Conservation (phyloP, 805 yeast species). For the Torulaspora indica region DNA sequence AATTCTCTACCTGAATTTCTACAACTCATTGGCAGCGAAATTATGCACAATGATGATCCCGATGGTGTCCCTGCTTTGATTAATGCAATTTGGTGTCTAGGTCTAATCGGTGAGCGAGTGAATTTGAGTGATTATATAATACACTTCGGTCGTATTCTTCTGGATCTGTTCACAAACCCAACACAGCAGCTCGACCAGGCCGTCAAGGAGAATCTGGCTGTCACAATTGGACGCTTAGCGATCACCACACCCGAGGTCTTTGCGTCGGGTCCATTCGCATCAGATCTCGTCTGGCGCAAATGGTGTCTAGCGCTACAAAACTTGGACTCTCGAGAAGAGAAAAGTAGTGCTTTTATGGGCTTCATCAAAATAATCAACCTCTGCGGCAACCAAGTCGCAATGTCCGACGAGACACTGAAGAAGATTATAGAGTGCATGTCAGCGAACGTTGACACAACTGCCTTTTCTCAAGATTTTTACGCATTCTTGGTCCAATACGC, state of each 20-base stretch:
- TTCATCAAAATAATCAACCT: slow-evolving; percentile 60
- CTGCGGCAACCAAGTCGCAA: slow-evolving; percentile 17
- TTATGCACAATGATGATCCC: slow-evolving; percentile 41
- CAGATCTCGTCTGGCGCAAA: slow-evolving; percentile 42
- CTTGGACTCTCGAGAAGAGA: slow-evolving; percentile 77
- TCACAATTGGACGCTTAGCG: slow-evolving; percentile 85
- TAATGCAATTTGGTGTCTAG: slow-evolving; percentile 91
- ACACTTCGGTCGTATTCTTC: slow-evolving; percentile 28
- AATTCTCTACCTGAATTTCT: slow-evolving; percentile 43
- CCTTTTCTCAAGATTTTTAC: slow-evolving; percentile 31
- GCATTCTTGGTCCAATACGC: slow-evolving; percentile 27
- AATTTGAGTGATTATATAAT: slow-evolving; percentile 31
- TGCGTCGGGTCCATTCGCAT: slow-evolving; percentile 42
- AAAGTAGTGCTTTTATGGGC: slow-evolving; percentile 81
- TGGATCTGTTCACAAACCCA: slow-evolving; percentile 30
- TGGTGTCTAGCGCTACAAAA: slow-evolving; percentile 72
- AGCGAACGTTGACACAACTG: slow-evolving; percentile 28
- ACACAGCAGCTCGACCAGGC: slow-evolving; percentile 35
- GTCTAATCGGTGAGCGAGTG: slow-evolving; percentile 69
- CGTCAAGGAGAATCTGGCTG: slow-evolving; percentile 81
- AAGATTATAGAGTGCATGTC: slow-evolving; percentile 30
- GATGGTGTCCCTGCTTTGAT: slow-evolving; percentile 35
- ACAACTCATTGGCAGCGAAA: slow-evolving; percentile 64
- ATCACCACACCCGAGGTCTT: slow-evolving; percentile 53
- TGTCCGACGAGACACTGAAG: slow-evolving; percentile 24